phyloP scores from a whole-genome alignment of 768 basidiomycete genomes.

The Tricholomella constricta region DNA sequence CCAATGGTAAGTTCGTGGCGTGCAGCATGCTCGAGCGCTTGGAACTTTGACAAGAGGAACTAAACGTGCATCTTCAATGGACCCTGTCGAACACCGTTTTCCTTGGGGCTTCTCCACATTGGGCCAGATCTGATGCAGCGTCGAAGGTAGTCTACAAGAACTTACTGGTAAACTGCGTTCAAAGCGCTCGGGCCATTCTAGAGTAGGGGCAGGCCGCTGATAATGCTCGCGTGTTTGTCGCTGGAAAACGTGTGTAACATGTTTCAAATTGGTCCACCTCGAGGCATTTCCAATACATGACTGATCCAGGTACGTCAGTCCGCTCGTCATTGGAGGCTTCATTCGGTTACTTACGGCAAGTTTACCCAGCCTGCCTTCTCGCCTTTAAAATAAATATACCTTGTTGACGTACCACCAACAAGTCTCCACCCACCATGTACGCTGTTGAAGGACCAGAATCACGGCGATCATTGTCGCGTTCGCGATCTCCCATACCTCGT shows the following conservation, averaged over 20 bases:
- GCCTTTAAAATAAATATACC: too few relatives aligned
- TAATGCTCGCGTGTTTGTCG: neutral
- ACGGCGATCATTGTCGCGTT: conserved; percentile 11
- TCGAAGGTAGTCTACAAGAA: neutral
- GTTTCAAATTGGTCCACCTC: conserved; percentile 9
- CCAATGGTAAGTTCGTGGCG: neutral
- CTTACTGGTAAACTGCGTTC: too few relatives aligned
- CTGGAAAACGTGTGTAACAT: conserved; percentile 5
- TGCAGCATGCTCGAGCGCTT: neutral
- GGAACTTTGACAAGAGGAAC: conserved; percentile 1
- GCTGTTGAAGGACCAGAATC: conserved; percentile 10
- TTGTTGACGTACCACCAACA: neutral
- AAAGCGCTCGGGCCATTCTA: too few relatives aligned
- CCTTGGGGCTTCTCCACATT: neutral
- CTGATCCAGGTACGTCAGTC: conserved; percentile 7
- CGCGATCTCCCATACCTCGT: conserved; percentile 22
- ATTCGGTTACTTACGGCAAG: conserved; percentile 13
- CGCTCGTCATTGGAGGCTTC: conserved; percentile 13
- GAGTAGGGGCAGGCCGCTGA: too few relatives aligned
- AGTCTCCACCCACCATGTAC: conserved; percentile 1
- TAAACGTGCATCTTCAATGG: neutral
- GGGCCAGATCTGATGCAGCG: neutral
- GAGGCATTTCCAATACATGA: conserved; percentile 8
- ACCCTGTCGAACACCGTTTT: neutral
- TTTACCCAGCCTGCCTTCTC: conserved; percentile 7